These are phyloP conservation scores for Nothophoma quercina DNA, from an alignment of 2,329 filamentous ascomycete species.

Conservation along the genomic window DNA sequence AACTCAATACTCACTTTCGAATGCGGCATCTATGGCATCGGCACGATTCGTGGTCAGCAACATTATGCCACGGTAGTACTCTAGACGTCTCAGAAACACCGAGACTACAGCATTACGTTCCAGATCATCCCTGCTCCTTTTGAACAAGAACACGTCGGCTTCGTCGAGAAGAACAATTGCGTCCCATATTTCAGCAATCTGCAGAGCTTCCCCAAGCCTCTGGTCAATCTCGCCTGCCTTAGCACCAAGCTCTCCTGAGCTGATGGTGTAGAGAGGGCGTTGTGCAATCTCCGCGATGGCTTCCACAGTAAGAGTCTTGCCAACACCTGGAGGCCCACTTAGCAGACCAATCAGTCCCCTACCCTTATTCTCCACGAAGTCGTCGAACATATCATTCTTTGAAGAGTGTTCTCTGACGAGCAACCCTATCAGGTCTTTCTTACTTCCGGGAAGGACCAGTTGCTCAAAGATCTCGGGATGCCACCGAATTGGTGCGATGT, in stretches of 20 bases:
- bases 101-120: conserved; percentile 29
- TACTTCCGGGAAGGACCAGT: too few species aligned
- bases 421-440: too few species aligned
- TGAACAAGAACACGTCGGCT: conserved; percentile 61
- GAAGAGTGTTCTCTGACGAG: too few species aligned
- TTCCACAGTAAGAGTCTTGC: conserved; percentile 26
- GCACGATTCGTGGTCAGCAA: too few species aligned
- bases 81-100: too few species aligned
- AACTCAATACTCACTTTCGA: too few species aligned
- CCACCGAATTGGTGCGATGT: too few species aligned
- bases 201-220: conserved; percentile 1
- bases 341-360: conserved; percentile 21
- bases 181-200: conserved; percentile 49
- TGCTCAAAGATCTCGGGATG: too few species aligned
- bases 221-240: conserved; percentile 7
- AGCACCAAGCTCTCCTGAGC: conserved; percentile 14
- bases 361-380: neutral
- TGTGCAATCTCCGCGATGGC: conserved; percentile 20
- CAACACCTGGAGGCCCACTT: conserved; percentile 21
- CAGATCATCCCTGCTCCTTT: conserved; percentile 41
- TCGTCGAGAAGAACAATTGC: conserved; percentile 55
- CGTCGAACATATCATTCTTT: too few species aligned
- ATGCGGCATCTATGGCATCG: too few species aligned
- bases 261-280: conserved; percentile 34
- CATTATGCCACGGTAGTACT: too few species aligned